These are phyloP conservation scores for Lentinula detonsa DNA, from an alignment of 768 basidiomycete species.

Conservation along the genomic window DNA sequence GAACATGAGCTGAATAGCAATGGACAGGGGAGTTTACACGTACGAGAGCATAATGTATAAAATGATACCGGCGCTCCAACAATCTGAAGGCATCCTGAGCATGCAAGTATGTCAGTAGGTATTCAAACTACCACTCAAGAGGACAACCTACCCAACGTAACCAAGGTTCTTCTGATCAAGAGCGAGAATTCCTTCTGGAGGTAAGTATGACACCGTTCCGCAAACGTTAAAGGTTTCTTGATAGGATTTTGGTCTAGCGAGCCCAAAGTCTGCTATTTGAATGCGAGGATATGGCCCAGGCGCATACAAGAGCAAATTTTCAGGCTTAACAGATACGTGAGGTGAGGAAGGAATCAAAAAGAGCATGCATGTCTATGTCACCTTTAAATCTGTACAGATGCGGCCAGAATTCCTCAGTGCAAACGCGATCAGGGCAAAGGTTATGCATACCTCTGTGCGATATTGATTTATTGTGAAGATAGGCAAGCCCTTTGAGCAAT, in stretches of 20 bases:
- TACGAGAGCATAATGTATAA: constrained; percentile 82
- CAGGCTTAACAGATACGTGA: constrained; percentile 43
- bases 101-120: background rate
- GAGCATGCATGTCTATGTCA: constrained; percentile 14
- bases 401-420: background rate
- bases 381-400: constrained; percentile 56
- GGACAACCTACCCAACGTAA: constrained; percentile 42
- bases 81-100: constrained; percentile 79
- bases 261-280: constrained; percentile 82
- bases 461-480: constrained; percentile 66
- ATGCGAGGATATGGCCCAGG: constrained; percentile 86
- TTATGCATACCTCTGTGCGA: constrained; percentile 65
- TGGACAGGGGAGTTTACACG: constrained; percentile 20
- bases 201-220: constrained; percentile 83
- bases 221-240: constrained; percentile 84
- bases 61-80: constrained; percentile 83
- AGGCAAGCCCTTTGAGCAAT: constrained; percentile 61
- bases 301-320: constrained; percentile 72
- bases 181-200: constrained; percentile 79
- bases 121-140: background rate
- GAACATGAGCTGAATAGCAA: background rate
- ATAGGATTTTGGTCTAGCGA: constrained; percentile 71
- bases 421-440: background rate
- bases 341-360: background rate
- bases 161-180: constrained; percentile 69